Conservation (phyloP, 768 basidiomycete species). For the Leccinum fibrillosum region DNA sequence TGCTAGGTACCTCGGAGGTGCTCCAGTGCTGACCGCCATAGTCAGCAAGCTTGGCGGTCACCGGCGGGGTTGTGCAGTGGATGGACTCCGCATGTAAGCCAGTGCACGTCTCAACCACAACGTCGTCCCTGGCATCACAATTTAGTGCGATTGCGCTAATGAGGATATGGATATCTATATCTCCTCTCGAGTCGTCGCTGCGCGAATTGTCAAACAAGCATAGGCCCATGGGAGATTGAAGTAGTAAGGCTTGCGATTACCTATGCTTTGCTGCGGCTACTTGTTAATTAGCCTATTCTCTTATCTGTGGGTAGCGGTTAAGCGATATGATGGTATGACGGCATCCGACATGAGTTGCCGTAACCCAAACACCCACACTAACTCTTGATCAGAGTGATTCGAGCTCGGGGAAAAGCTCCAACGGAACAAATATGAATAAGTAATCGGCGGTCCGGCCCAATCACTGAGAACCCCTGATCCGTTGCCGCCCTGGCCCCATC, state of each 20-base stretch:
- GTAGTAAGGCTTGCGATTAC: background rate
- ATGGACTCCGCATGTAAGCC: background rate
- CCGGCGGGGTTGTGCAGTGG: background rate
- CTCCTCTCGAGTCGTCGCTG: background rate
- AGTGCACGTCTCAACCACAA: conserved; percentile 4
- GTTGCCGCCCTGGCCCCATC: too few species aligned
- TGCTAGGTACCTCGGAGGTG: background rate
- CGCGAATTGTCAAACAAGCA: background rate
- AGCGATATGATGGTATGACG: background rate
- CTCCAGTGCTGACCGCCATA: too few species aligned
- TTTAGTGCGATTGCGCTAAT: background rate
- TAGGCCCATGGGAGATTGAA: background rate
- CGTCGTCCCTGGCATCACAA: background rate
- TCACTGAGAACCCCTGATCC: background rate
- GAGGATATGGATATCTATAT: background rate
- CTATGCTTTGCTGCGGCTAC: background rate
- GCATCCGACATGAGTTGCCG: background rate
- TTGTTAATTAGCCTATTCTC: background rate
- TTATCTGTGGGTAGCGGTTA: background rate
- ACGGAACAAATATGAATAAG: background rate
- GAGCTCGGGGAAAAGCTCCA: background rate
- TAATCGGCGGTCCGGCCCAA: too few species aligned
- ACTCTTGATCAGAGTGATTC: background rate
- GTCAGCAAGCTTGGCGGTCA: background rate
- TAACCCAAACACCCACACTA: background rate